Evolutionary conservation across 306 rosid species (phyloP).

Genomic region (Quercus agrifolia): DNA sequence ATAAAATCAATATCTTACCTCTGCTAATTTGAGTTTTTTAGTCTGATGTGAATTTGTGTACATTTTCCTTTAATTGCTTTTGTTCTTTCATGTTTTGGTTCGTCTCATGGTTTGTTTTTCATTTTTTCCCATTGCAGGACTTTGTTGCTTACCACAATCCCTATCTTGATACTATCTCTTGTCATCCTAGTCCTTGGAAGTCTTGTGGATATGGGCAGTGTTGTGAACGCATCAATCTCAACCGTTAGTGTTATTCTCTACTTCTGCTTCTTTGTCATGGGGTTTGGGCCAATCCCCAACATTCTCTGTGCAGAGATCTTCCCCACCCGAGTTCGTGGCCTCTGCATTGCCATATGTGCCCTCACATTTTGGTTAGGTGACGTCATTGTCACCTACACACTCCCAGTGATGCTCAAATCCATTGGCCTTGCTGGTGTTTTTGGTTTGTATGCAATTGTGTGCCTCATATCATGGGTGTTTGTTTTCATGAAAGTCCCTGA

Average conservation of each 20-base stretch:
- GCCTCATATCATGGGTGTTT: slow-evolving; percentile 72
- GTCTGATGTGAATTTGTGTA: neutral
- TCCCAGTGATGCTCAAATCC: slow-evolving; percentile 84
- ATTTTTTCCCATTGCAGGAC: slow-evolving; percentile 49
- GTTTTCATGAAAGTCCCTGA: slow-evolving; percentile 87
- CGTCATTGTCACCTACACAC: slow-evolving; percentile 84
- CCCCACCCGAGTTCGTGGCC: slow-evolving; percentile 93
- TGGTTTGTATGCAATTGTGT: slow-evolving; percentile 80
- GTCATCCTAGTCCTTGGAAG: slow-evolving; percentile 64
- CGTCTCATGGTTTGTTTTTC: neutral
- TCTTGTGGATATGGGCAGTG: slow-evolving; percentile 59
- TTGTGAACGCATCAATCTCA: slow-evolving; percentile 78
- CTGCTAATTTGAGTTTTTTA: neutral
- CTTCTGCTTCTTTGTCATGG: slow-evolving; percentile 93
- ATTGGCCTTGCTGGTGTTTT: slow-evolving; percentile 90
- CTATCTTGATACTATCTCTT: slow-evolving; percentile 67
- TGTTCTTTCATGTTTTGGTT: neutral
- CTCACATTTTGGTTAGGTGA: slow-evolving; percentile 90
- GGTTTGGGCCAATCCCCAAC: slow-evolving; percentile 93
- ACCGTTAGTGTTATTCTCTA: slow-evolving; percentile 74
- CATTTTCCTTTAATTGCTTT: slow-evolving; percentile 1
- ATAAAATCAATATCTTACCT: neutral
- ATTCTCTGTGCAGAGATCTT: slow-evolving; percentile 93
- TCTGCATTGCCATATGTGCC: slow-evolving; percentile 93
- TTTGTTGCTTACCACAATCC: slow-evolving; percentile 73